Evolutionary conservation across 495 filamentous ascomycete genomes (phyloP).

Genomic region (Penicillium turbatum): DNA sequence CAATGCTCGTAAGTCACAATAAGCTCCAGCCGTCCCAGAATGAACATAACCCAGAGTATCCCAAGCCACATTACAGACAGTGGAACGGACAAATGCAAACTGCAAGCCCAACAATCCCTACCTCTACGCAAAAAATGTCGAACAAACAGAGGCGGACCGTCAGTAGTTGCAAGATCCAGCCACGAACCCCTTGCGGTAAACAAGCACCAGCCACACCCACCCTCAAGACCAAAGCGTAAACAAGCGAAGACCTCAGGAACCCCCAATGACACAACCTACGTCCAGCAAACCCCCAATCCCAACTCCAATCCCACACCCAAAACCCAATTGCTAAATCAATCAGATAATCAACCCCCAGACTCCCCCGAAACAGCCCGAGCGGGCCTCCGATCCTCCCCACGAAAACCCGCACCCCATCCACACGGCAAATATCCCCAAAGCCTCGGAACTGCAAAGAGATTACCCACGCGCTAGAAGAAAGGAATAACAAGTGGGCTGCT

Average conservation of each 20-base stretch:
- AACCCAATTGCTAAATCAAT: conserved; percentile 7
- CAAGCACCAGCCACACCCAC: not conserved
- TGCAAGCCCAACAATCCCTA: too few species aligned
- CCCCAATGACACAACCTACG: not conserved
- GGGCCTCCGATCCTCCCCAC: conserved; percentile 1
- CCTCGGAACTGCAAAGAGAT: not conserved
- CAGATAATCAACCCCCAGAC: conserved; percentile 4
- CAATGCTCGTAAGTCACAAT: too few species aligned
- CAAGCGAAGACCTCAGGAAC: not conserved
- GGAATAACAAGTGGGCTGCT: not conserved
- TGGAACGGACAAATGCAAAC: too few species aligned
- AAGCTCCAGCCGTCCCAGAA: too few species aligned
- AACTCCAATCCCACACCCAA: not conserved
- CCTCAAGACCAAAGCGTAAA: not conserved
- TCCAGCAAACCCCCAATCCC: too few species aligned
- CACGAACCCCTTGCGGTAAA: not conserved
- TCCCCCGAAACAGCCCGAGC: conserved; percentile 7
- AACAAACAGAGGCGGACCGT: not conserved
- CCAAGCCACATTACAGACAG: too few species aligned
- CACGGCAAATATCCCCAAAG: not conserved
- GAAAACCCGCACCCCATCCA: not conserved
- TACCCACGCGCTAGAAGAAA: not conserved
- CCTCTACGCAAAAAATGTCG: too few species aligned
- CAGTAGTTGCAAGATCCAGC: not conserved
- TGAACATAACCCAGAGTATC: too few species aligned